Base-by-base conservation (phyloP, 1,139 yeast species). In the Chernovozyma aurita region DNA sequence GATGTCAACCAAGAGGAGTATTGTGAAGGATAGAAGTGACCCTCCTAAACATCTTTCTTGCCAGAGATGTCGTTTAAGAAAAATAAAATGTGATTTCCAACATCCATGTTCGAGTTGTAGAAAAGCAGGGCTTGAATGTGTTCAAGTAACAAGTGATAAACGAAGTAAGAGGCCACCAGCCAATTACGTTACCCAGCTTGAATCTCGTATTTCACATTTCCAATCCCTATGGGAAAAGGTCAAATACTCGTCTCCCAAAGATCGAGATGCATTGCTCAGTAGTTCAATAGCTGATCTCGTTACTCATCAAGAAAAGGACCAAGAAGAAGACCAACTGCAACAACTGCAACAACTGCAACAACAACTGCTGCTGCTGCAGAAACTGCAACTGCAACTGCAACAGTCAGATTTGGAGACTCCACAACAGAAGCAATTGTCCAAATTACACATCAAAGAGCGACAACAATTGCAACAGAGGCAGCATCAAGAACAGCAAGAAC, bases 81-180 rank as follows among this genome's bases (percentile, higher is more conserved):
- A 77, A 47, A 74, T 76, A 44, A 74, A 73, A 50, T 78, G 84
- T 50, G 70, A 73, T 46, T 58, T 65, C 37, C 65, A 63, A 8
- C 55, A 52, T 35, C 83, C 83, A 0, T 78, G 84, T 46, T 57
- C 65, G 18, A 65, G 65, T 34, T 78, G 84, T 50, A 50, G 53
- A 17, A 65, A 64, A 39, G 59, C 68, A 5, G 61, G 63, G 3
- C 59, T 67, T 12, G 73, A 69, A 32, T 78, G 84, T 50, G 59
- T 73, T 20, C 66, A 66, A 31, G 65, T 71, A n/a, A 64, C 66
- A 7, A 62, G 63, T 38, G 84, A 78, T 49, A 59, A 71, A 61
- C 55, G 84, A 32, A 76, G 74, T 47, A 71, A 67, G 42, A 57
- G 82, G 35, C 76, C 76, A 4, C 65, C 75, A 0, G 72, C 69